Evolutionary conservation across 148 eudicot species (phyloP).

Genomic region (Spergularia bocconei): DNA sequence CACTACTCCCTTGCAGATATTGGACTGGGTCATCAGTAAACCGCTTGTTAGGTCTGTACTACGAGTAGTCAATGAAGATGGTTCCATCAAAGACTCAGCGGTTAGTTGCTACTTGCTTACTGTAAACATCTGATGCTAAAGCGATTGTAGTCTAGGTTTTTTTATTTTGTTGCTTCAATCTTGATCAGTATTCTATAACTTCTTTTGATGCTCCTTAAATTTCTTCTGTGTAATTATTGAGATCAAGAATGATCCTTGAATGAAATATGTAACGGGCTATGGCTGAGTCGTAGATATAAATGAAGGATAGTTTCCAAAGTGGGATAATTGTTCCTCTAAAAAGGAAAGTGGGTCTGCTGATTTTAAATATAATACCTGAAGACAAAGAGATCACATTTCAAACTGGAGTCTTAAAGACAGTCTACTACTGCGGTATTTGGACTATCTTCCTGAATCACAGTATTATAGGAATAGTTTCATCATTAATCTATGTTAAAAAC

Average conservation of each 20-base stretch:
- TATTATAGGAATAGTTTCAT: constrained; percentile 3
- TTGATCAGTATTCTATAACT: neutral
- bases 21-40: constrained; percentile 53
- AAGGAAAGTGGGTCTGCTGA: neutral
- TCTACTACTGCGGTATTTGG: neutral
- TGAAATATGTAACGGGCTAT: neutral
- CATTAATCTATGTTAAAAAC: neutral
- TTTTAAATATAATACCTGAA: neutral
- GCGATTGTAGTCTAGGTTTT: constrained; percentile 1
- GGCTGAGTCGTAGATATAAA: neutral
- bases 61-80: constrained; percentile 84
- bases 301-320: neutral
- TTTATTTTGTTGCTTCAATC: neutral
- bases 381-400: neutral
- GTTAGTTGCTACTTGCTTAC: constrained; percentile 47
- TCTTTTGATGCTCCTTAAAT: neutral
- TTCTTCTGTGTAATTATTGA: neutral
- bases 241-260: constrained; percentile 5
- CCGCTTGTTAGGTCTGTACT: constrained; percentile 59
- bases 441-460: neutral
- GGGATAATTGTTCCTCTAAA: neutral
- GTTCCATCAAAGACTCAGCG: constrained; percentile 83
- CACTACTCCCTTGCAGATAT: constrained; percentile 48
- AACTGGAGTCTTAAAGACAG: neutral
- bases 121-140: neutral